phyloP scores from a whole-genome alignment of 108 stramenopile species.

The Skeletonema costatum region DNA sequence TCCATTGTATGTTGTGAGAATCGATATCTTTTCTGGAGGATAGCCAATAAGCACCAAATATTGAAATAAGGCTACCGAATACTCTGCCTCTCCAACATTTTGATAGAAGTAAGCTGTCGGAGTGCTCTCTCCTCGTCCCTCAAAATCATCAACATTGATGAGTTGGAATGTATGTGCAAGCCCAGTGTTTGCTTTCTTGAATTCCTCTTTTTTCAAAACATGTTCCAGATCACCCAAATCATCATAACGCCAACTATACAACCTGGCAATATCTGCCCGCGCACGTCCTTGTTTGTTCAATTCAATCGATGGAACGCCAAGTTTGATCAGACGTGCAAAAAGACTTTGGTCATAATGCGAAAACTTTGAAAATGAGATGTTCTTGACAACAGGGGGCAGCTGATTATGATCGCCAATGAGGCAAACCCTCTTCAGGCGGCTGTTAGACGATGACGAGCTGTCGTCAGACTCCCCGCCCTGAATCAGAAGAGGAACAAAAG shows the following conservation, averaged over 20 bases:
- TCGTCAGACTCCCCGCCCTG: conserved; percentile 86
- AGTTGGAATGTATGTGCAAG: conserved; percentile 90
- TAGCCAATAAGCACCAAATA: conserved; percentile 99
- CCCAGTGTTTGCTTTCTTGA: conserved; percentile 87
- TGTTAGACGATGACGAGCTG: conserved; percentile 27
- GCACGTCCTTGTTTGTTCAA: conserved; percentile 95
- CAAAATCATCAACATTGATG: conserved; percentile 92
- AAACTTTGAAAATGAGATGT: conserved; percentile 80
- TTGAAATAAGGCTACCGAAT: conserved; percentile 94
- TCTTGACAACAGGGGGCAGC: conserved; percentile 96
- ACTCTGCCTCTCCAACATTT: conserved; percentile 99
- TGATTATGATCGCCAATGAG: conserved; percentile 98
- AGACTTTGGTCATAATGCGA: conserved; percentile 93
- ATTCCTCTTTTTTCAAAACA: conserved; percentile 57
- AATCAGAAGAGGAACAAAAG: conserved; percentile 92
- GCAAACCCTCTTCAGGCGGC: conserved; percentile 93
- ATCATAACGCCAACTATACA: conserved; percentile 92
- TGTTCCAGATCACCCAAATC: conserved; percentile 89
- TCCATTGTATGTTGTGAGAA: conserved; percentile 98
- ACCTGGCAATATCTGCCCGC: conserved; percentile 85
- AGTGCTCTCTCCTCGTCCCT: conserved; percentile 84
- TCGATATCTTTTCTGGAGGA: conserved; percentile 89
- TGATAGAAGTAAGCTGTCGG: conserved; percentile 95
- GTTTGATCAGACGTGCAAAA: conserved; percentile 91
- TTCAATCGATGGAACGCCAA: conserved; percentile 86